phyloP scores from a whole-genome alignment of 495 filamentous ascomycete genomes.

The Oidiodendron maius region DNA sequence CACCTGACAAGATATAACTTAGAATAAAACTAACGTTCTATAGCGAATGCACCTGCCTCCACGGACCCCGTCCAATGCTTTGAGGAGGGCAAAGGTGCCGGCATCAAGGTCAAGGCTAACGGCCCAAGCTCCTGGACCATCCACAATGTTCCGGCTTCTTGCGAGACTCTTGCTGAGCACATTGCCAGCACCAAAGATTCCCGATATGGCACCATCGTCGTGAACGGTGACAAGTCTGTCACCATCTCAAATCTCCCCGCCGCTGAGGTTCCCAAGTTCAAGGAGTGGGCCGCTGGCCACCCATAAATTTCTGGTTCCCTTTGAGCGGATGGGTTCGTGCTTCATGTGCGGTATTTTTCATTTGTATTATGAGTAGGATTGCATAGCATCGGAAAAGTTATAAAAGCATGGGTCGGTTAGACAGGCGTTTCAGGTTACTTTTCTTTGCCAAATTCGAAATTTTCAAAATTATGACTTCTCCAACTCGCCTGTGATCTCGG shows the following conservation, averaged over 20 bases:
- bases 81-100: neutral
- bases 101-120: neutral
- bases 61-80: neutral
- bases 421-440: no score
- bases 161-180: neutral
- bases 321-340: no score
- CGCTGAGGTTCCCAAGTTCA: neutral
- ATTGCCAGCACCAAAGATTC: neutral
- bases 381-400: no score
- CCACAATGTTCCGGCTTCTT: neutral
- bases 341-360: no score
- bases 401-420: no score
- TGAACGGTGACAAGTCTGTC: neutral
- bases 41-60: neutral
- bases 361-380: no score
- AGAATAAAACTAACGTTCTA: neutral
- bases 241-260: neutral
- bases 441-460: no score
- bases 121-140: neutral
- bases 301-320: neutral
- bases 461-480: no score
- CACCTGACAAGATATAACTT: no score
- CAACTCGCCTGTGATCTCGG: no score
- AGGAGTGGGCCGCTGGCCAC: neutral
- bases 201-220: neutral